A percentile compares a stretch with the other conserved stretches of the same genome.
Conservation (phyloP, 2,329 filamentous ascomycete genomes). For the Chrysoporthe deuterocubensis region DNA sequence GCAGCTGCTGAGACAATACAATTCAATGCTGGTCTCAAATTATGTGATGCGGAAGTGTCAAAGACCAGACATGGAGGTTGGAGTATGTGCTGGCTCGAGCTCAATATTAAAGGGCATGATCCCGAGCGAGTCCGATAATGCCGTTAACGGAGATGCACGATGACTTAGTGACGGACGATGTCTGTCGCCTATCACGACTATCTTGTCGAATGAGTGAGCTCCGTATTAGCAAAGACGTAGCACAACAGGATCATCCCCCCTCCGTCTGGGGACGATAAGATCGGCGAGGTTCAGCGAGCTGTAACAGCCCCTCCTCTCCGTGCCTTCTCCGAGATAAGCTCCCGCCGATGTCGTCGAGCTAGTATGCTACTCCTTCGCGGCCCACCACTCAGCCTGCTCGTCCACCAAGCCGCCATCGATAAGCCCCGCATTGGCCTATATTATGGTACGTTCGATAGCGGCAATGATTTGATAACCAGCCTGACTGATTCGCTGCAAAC, state of each 20-base stretch:
- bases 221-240: conserved; percentile 22
- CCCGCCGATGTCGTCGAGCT: conserved; percentile 25
- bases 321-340: conserved; percentile 17
- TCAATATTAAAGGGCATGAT: conserved; percentile 6
- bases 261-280: conserved; percentile 25
- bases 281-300: conserved; percentile 21
- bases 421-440: conserved; percentile 25
- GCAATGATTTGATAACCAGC: conserved; percentile 16
- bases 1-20: neutral
- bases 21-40: neutral
- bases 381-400: conserved; percentile 12
- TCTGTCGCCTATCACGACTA: conserved; percentile 12
- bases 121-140: conserved; percentile 16
- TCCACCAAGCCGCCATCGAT: conserved; percentile 4
- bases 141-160: conserved; percentile 13
- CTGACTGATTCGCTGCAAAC: neutral
- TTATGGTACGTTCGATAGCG: conserved; percentile 16
- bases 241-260: conserved; percentile 3
- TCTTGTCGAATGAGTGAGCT: conserved; percentile 18
- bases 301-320: conserved; percentile 5
- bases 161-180: conserved; percentile 12
- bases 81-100: neutral
- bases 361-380: conserved; percentile 18
- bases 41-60: neutral
- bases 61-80: neutral